Evolutionary conservation across 2,329 filamentous ascomycete species (phyloP), one percentile per base, ranked within the genome.

Genomic region (Bipolaris victoriae): DNA sequence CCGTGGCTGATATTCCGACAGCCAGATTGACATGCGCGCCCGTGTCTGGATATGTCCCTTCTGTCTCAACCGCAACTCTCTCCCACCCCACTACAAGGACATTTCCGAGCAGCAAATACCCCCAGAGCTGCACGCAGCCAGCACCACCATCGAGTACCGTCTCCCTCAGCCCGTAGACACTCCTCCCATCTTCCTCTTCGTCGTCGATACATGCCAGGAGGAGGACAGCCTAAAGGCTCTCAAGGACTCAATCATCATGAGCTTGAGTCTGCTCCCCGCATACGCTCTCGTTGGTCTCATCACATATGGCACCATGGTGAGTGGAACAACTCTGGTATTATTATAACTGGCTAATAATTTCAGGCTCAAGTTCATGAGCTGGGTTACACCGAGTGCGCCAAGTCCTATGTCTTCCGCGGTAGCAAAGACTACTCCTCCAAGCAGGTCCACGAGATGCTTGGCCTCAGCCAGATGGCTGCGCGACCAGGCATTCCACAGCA

Each of bases 371-470:
- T 99, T 16, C 95, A 99, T 76, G 95, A 99, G 79, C 91, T 99
- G 66, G 95, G 95, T 53, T 99, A 99, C 75, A 93, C 91, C 53
- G 95, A 98, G 79, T 99, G 95, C 78, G 92, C 95, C 64, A 99
- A 98, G 80, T 97, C 94, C 5, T 99, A 97, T 72, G 95, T 99
- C 40, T 99, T 99, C 84, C 88, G 94, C 55, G 95, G 95, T 37
- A 97, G 88, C 83, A 99, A 98, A 82, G 95, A 99, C 72, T 99
- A 99, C 77, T 85, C 88, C n/a, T 91, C 93, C 52, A 98, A 98
- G 81, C 93, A 98, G 76, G 92, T 99, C n/a, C 94, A 98, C 78
- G 95, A 99, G 74, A 99, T 99, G 95, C 88, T 99, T 49, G 95
- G 93, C 26, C 83, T 97, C 52, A 83, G 88, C 46, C 85, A 89